Conservation (phyloP, 2,329 filamentous ascomycete genomes). For the Arachnomyces sp. region DNA sequence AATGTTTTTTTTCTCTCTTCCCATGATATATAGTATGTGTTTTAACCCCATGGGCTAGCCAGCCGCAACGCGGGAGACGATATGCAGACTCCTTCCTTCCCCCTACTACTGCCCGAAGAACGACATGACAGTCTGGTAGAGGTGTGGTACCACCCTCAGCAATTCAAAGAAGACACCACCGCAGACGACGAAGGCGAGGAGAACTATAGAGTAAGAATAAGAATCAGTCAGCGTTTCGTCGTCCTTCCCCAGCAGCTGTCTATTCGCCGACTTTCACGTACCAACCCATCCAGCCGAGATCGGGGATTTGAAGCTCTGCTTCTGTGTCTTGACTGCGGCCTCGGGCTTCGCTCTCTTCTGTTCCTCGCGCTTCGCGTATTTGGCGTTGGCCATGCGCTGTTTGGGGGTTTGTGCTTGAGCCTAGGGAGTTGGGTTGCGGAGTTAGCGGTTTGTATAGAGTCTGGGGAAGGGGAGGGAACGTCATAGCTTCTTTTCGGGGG, state of each 20-base stretch:
- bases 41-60: too few relatives aligned
- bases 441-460: background rate
- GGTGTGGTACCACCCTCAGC: constrained; percentile 35
- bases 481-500: too few relatives aligned
- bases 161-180: constrained; percentile 54
- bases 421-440: constrained; percentile 14
- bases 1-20: too few relatives aligned
- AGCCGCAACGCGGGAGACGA: too few relatives aligned
- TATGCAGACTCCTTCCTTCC: constrained; percentile 9
- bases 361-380: constrained; percentile 51
- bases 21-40: too few relatives aligned
- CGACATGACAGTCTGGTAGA: constrained; percentile 29
- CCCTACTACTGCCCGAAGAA: constrained; percentile 19
- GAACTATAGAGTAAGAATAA: constrained; percentile 31
- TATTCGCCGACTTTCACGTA: constrained; percentile 34
- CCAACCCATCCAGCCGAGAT: constrained; percentile 52
- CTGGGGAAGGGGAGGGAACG: background rate
- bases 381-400: constrained; percentile 56
- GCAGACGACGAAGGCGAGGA: constrained; percentile 56
- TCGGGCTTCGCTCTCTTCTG: constrained; percentile 51
- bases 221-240: background rate
- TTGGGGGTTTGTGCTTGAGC: constrained; percentile 55
- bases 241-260: background rate
- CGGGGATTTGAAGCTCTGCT: constrained; percentile 45
- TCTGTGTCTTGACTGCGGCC: constrained; percentile 33